Percentiles rank a stretch among this genome's conserved stretches.
Evolutionary conservation across 2,329 filamentous ascomycete genomes (phyloP).

Genomic region (Alternaria sp.): DNA sequence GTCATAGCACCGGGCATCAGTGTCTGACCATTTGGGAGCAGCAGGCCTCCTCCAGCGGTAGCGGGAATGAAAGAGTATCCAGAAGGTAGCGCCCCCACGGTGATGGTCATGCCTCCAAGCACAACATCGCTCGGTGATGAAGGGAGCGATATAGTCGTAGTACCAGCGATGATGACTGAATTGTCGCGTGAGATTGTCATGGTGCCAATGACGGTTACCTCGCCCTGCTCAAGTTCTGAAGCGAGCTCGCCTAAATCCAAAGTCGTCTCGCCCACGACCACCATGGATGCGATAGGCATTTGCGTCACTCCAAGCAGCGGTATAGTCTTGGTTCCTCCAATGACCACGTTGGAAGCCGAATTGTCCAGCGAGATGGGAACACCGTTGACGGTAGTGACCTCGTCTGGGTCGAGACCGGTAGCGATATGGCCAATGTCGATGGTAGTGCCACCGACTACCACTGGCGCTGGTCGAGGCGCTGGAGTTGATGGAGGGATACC

Average conservation of each 20-base stretch:
- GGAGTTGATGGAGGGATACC: background rate
- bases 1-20: slow-evolving; percentile 5
- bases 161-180: background rate
- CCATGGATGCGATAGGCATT: background rate
- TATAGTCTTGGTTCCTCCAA: background rate
- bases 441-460: background rate
- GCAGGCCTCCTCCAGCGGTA: background rate
- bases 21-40: background rate
- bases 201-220: background rate
- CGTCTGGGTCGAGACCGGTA: background rate
- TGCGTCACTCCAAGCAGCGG: background rate
- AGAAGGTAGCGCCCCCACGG: background rate
- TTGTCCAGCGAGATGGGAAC: background rate
- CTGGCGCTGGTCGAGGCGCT: background rate
- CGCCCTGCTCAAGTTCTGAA: background rate
- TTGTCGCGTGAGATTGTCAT: background rate
- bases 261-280: background rate
- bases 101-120: background rate
- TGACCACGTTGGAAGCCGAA: background rate
- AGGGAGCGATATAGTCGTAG: background rate
- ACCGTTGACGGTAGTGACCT: background rate
- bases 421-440: background rate
- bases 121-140: background rate
- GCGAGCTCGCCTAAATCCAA: background rate
- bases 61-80: background rate